These are phyloP conservation scores for Posidonia oceanica DNA, from an alignment of 116 monocot species.

Conservation along the genomic window DNA sequence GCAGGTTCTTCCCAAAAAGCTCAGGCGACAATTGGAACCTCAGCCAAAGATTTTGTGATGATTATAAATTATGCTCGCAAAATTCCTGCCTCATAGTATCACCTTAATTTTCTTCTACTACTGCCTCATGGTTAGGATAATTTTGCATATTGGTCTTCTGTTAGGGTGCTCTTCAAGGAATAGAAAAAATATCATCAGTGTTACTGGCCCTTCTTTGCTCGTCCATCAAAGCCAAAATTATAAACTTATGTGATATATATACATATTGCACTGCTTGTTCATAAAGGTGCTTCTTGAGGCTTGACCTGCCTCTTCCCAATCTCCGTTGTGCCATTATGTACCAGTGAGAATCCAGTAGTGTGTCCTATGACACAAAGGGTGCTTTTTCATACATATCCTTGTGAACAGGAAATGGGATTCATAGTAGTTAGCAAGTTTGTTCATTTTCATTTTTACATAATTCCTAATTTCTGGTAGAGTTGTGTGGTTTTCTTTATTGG, in stretches of 20 bases:
- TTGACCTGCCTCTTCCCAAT: too few species aligned
- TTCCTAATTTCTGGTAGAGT: not conserved
- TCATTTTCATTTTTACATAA: not conserved
- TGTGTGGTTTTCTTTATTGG: not conserved
- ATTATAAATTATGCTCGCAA: constrained; percentile 37
- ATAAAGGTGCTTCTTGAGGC: too few species aligned
- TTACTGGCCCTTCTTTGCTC: not conserved
- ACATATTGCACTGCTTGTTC: too few species aligned
- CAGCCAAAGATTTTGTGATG: constrained; percentile 65
- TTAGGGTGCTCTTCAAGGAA: too few species aligned
- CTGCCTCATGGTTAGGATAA: not conserved
- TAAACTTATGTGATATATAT: too few species aligned
- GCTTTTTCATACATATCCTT: not conserved
- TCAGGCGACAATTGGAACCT: constrained; percentile 33
- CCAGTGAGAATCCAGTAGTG: too few species aligned
- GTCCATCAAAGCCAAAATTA: too few species aligned
- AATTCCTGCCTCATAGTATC: not conserved
- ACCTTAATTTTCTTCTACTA: constrained; percentile 4
- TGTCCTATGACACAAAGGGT: too few species aligned
- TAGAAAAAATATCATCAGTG: too few species aligned
- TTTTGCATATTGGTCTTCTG: not conserved
- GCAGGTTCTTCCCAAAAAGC: constrained; percentile 24
- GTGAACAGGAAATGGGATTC: not conserved
- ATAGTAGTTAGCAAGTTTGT: not conserved
- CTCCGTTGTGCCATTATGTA: too few species aligned